Conservation (phyloP, 2,329 filamentous ascomycete genomes). For the Paecilomyces sp. region DNA sequence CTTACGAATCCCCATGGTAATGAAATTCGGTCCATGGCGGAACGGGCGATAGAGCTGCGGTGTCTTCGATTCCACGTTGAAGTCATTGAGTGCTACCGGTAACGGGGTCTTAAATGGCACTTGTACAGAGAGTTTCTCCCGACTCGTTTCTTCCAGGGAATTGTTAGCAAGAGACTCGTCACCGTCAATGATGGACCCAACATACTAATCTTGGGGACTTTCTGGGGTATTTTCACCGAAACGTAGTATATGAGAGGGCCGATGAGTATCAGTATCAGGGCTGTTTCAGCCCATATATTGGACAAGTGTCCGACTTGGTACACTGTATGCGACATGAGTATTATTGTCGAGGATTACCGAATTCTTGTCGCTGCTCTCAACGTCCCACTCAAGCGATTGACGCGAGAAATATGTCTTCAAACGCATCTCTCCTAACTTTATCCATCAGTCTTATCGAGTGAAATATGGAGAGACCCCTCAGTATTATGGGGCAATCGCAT, state of each 20-base stretch:
- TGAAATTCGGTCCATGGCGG: slow-evolving; percentile 8
- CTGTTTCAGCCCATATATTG: not conserved
- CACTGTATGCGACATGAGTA: not conserved
- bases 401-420: not conserved
- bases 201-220: not conserved
- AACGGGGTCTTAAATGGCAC: not conserved
- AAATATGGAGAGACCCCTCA: not conserved
- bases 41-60: slow-evolving; percentile 9
- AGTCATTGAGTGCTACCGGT: not conserved
- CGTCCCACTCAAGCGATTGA: too few species aligned
- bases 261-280: not conserved
- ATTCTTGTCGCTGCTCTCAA: not conserved
- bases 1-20: slow-evolving; percentile 11
- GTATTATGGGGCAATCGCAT: not conserved
- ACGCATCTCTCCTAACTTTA: not conserved
- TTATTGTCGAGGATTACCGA: not conserved
- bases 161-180: not conserved
- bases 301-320: not conserved
- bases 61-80: not conserved
- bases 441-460: not conserved
- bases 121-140: not conserved
- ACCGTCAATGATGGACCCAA: not conserved
- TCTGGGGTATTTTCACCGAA: not conserved
- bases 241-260: not conserved
- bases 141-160: not conserved